A percentile compares a stretch with the other conserved stretches of the same genome.
Evolutionary conservation across 768 basidiomycete genomes (phyloP).

Genomic region (Strobilomyces confusus): DNA sequence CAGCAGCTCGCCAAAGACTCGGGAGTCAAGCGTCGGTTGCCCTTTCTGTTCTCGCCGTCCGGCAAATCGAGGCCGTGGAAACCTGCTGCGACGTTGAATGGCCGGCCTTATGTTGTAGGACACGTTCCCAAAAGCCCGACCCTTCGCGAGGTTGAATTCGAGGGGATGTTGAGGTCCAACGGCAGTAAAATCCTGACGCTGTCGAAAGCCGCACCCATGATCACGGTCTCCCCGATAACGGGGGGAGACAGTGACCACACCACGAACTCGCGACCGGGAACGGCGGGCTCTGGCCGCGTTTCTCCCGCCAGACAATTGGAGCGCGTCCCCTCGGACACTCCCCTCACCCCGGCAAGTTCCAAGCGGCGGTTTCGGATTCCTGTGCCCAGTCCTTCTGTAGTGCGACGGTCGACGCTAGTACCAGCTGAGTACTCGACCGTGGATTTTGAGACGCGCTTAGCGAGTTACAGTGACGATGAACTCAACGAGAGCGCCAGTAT

Average conservation of each 20-base stretch:
- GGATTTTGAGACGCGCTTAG: conserved; percentile 79
- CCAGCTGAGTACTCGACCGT: conserved; percentile 79
- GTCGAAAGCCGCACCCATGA: conserved; percentile 25
- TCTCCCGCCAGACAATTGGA: conserved; percentile 22
- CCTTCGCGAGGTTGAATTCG: conserved; percentile 72
- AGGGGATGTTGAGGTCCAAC: conserved; percentile 61
- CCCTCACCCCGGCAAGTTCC: conserved; percentile 24
- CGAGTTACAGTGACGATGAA: conserved; percentile 54
- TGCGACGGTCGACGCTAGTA: conserved; percentile 46
- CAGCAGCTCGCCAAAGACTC: conserved; percentile 62
- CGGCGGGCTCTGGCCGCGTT: conserved; percentile 15
- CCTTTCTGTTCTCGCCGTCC: conserved; percentile 59
- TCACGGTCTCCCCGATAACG: conserved; percentile 22
- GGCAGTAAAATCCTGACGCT: conserved; percentile 39
- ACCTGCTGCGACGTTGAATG: conserved; percentile 76
- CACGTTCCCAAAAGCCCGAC: conserved; percentile 51
- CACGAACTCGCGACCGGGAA: conserved; percentile 19
- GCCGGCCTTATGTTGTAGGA: conserved; percentile 66
- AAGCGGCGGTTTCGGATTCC: conserved; percentile 60
- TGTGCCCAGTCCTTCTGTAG: conserved; percentile 49
- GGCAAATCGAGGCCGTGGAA: conserved; percentile 61
- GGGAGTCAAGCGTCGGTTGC: conserved; percentile 56
- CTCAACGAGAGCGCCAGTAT: conserved; percentile 39
- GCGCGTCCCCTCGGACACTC: conserved; percentile 26
- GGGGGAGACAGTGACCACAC: conserved; percentile 32